Base-by-base conservation (phyloP, 495 filamentous ascomycete genomes). In the Hypoxylon crocopeplum region DNA sequence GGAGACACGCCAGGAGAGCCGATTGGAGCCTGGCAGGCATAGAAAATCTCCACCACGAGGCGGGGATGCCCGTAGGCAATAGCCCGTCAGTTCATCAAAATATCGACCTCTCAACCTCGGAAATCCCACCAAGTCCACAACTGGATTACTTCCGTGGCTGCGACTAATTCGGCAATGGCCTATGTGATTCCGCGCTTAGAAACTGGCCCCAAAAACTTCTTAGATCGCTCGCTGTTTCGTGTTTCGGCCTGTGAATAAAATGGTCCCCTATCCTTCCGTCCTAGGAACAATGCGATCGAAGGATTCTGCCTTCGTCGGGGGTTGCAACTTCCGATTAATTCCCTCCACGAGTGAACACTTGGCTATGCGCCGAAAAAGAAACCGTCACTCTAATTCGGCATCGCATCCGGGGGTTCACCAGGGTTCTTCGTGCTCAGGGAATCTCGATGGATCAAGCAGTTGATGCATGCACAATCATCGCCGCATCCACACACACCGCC, bases 401-500 rank as follows among this genome's bases (percentile, higher is more conserved):
- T 54, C 37, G 34, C 46, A 22, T 55, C 51, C 38, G 36, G 37
- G 21, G 50, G 20, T 7, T 32, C 56, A 20, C 25, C 41, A 15
- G 48, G 48, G 10, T 22, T 25, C 41, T 46, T 56, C 3, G 33
- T 10, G 25, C 40, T 38, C 1, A 34, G 36, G 10, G 58, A 38
- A 13, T 56, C 59, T 10, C 52, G 59, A 34, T 79, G 76, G 22
- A 77, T 74, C 39, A 70, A 59, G 49, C 81, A 84, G 12, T 78
- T 81, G 2, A 79, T 57, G 49, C 82, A 84, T 19, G 75, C 57
- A 56, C 82, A 84, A 48, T 78, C 75, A 45, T 82, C 79, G 4
- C 80, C 81, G 46, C 82, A 84, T 2, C 73, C 77, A 45, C 82
- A 84, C 36, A 66, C 69, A 6, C 66, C 56, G 10, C 41, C 33